Conservation (phyloP, 2,329 filamentous ascomycete genomes). For the Diplodia corticola region DNA sequence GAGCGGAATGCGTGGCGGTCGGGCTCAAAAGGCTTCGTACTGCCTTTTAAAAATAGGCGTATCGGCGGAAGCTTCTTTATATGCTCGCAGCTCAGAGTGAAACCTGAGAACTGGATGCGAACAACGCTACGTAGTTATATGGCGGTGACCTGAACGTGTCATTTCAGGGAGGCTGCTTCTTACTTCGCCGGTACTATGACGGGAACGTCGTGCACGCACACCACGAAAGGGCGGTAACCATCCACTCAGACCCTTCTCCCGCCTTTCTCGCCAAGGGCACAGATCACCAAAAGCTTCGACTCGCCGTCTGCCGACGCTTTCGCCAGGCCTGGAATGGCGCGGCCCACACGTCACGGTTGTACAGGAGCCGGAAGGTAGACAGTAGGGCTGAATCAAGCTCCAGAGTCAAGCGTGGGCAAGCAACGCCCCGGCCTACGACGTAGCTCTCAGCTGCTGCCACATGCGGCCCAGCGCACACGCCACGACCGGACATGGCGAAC, state of each 20-base stretch:
- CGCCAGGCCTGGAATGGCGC: not conserved
- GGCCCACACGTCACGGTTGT: not conserved
- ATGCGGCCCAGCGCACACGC: not conserved
- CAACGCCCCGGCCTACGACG: too few species aligned
- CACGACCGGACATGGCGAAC: not conserved
- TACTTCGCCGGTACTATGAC: not conserved
- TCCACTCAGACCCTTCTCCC: not conserved
- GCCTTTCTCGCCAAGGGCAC: not conserved
- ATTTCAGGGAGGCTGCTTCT: not conserved
- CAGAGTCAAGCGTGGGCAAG: not conserved
- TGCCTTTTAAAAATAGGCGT: not conserved
- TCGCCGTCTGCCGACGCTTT: not conserved
- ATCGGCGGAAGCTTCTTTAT: not conserved
- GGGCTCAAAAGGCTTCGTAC: not conserved
- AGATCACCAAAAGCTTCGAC: not conserved
- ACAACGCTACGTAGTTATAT: constrained; percentile 10
- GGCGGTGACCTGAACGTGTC: not conserved
- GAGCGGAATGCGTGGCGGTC: not conserved
- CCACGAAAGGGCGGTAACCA: not conserved
- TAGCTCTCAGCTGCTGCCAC: not conserved
- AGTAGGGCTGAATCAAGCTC: constrained; percentile 18
- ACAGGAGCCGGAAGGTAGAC: not conserved
- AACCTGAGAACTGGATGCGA: not conserved
- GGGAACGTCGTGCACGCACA: not conserved
- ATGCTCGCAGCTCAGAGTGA: not conserved